These are phyloP conservation scores for Incumbomyces delicatus DNA, from an alignment of 2,329 filamentous ascomycete genomes.

Conservation along the genomic window DNA sequence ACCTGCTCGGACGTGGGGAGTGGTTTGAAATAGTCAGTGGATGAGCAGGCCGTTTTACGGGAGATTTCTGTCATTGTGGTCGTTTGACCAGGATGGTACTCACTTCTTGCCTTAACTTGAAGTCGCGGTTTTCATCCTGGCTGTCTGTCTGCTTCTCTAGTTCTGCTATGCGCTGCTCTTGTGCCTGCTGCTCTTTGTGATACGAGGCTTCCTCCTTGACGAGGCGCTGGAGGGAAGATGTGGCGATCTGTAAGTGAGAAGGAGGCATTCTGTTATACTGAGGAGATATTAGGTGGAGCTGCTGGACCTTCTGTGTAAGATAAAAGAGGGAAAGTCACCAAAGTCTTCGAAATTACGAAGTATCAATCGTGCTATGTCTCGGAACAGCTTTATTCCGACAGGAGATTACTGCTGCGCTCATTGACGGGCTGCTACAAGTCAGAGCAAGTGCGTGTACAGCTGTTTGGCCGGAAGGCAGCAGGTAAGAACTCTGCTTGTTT, in stretches of 20 bases:
- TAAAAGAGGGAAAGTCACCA: too few species aligned
- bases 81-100: slow-evolving; percentile 17
- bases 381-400: too few species aligned
- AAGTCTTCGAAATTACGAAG: too few species aligned
- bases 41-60: too few species aligned
- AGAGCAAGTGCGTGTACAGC: too few species aligned
- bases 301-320: not conserved
- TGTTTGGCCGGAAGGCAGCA: too few species aligned
- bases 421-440: too few species aligned
- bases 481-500: too few species aligned
- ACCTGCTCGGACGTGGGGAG: too few species aligned
- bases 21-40: not conserved
- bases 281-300: not conserved
- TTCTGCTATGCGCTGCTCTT: slow-evolving; percentile 61
- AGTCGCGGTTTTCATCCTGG: slow-evolving; percentile 71
- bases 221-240: slow-evolving; percentile 67
- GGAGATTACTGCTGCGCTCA: too few species aligned
- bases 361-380: too few species aligned
- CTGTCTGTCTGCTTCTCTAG: slow-evolving; percentile 48
- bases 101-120: slow-evolving; percentile 78
- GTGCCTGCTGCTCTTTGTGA: slow-evolving; percentile 70
- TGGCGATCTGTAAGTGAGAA: slow-evolving; percentile 51
- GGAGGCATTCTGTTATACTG: slow-evolving; percentile 11
- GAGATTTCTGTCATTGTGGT: too few species aligned
- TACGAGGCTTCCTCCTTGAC: slow-evolving; percentile 89